phyloP scores from a whole-genome alignment of 2,329 filamentous ascomycete species.

The Tolypocladium pustulatum region DNA sequence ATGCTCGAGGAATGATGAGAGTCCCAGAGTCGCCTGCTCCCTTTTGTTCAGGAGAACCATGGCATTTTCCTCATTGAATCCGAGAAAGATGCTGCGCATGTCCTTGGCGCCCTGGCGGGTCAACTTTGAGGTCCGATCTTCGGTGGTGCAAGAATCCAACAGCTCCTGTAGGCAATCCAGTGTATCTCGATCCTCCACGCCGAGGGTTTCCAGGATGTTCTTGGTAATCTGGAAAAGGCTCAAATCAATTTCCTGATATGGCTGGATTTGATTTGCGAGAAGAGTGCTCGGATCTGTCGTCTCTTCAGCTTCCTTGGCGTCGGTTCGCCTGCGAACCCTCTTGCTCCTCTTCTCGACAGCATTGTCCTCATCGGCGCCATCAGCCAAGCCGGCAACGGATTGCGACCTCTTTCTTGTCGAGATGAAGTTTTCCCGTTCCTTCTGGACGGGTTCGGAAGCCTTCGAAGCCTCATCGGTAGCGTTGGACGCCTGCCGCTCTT shows the following conservation, averaged over 20 bases:
- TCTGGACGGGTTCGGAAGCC: constrained; percentile 16
- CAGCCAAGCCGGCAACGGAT: constrained; percentile 47
- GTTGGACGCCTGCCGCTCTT: constrained; percentile 13
- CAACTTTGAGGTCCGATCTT: constrained; percentile 39
- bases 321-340: constrained; percentile 41
- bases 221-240: constrained; percentile 45
- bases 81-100: constrained; percentile 34
- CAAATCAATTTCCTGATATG: constrained; percentile 45
- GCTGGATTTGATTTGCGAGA: constrained; percentile 44
- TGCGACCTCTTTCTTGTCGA: constrained; percentile 51
- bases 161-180: constrained; percentile 36
- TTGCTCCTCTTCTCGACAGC: constrained; percentile 54
- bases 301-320: constrained; percentile 44
- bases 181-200: constrained; percentile 37
- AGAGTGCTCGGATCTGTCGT: constrained; percentile 39
- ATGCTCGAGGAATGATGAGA: constrained; percentile 54
- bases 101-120: constrained; percentile 36
- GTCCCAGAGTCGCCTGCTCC: constrained; percentile 38
- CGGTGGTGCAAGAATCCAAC: constrained; percentile 39
- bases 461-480: constrained; percentile 14
- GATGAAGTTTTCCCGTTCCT: constrained; percentile 26
- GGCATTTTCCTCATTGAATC: constrained; percentile 43
- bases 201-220: constrained; percentile 43
- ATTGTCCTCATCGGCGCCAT: constrained; percentile 45
- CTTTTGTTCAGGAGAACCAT: constrained; percentile 43